Percentiles rank a stretch among this genome's conserved stretches.
phyloP scores from a whole-genome alignment of 1,284 basidiomycete genomes.

The Tetrapyrgos nigripes region DNA sequence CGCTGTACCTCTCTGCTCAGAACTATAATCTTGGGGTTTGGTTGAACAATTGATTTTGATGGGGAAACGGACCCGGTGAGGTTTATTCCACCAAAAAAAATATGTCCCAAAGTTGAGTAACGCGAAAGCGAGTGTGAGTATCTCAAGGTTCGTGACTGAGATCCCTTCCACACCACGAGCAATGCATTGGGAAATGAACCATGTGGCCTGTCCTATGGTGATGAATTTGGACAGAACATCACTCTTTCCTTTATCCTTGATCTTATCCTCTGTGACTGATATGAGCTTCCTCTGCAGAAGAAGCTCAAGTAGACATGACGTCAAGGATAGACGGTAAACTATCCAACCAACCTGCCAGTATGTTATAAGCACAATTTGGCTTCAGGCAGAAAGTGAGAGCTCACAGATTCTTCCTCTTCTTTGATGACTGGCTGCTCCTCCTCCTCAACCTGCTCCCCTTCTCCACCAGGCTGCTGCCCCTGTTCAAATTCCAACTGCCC shows the following conservation, averaged over 20 bases:
- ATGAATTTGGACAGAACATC: constrained; percentile 19
- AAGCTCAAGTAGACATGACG: background rate
- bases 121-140: constrained; percentile 23
- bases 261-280: constrained; percentile 13
- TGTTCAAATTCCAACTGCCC: too few species aligned
- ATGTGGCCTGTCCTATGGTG: constrained; percentile 18
- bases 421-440: too few species aligned
- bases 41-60: background rate
- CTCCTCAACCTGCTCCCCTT: too few species aligned
- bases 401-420: background rate
- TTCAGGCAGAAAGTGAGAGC: too few species aligned
- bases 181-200: constrained; percentile 21
- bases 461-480: too few species aligned
- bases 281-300: background rate
- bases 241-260: constrained; percentile 20
- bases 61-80: constrained; percentile 9
- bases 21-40: too few species aligned
- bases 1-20: too few species aligned
- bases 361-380: background rate
- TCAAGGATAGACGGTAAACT: background rate
- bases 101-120: constrained; percentile 17
- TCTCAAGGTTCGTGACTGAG: constrained; percentile 19
- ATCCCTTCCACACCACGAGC: constrained; percentile 13
- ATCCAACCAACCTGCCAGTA: background rate
- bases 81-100: constrained; percentile 24